Evolutionary conservation across 2,329 filamentous ascomycete genomes (phyloP), one percentile per base, ranked within the genome.

Genomic region (Alternaria gansuensis): DNA sequence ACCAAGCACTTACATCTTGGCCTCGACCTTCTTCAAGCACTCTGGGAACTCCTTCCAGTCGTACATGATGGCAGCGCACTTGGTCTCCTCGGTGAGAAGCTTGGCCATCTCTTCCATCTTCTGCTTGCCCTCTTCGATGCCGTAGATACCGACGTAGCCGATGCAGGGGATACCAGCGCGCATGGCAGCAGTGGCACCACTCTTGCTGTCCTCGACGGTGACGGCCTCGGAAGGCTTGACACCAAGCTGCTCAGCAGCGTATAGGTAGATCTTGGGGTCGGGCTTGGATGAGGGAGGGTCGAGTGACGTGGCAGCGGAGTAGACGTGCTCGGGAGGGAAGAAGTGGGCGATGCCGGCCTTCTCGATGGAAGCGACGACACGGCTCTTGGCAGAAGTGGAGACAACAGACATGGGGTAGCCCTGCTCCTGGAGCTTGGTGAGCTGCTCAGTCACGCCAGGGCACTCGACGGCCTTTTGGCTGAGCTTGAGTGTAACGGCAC

Each of bases 191-290:
- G 90, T 85, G 41, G 91, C 90, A 62, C 93, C 93, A 68, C 89
- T 92, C 85, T 91, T 92, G 83, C 88, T 92, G 82, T 97, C 93
- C 83, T 97, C 93, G 59, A 97, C 86, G 24, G 93, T 90, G 31
- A 97, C 84, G 66, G 86, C 88, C 82, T 96, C 89, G 45, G 82
- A 81, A 2, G 91, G 82, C 70, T 84, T 86, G 79, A 90, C 90
- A 62, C 89, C 89, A 51, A 96, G 84, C 74, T 86, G 81, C 79
- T 92, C 81, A 75, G 93, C 86, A 23, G 93, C 90, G 77, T 89
- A 85, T 64, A 92, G 80, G 82, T 97, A 97, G 79, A 97, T 90
- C 67, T 91, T 91, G 17, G 93, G 93, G 79, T 96, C 91, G 14
- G 93, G 93, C 85, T 97, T 97, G 78, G 88, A 91, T 54, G 91